These are phyloP conservation scores for Edaphochlamys debaryana DNA, from an alignment of 139 green algal genomes.

Conservation along the genomic window DNA sequence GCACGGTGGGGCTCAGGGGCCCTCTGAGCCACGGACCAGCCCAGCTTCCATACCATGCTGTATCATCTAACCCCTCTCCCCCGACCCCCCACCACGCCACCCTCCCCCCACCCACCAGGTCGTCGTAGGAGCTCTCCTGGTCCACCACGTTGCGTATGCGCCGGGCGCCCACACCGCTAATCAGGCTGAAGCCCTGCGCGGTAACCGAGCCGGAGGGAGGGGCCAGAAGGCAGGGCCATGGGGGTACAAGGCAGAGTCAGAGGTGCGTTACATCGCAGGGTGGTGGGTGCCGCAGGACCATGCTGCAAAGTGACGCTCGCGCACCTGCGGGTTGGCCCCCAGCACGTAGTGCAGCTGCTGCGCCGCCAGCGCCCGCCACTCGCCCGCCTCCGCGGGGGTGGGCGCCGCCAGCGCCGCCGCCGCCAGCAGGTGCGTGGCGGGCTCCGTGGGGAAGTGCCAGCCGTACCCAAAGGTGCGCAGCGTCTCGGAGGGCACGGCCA, in stretches of 20 bases:
- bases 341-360: constrained; percentile 35
- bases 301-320: too few species aligned
- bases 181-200: constrained; percentile 46
- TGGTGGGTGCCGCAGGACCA: too few species aligned
- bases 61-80: background rate
- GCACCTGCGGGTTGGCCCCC: constrained; percentile 11
- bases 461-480: constrained; percentile 14
- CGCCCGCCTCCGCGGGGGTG: background rate
- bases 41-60: background rate
- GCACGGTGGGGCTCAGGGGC: too few species aligned
- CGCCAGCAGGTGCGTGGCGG: constrained; percentile 15
- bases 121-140: constrained; percentile 33
- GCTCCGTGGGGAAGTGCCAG: constrained; percentile 27
- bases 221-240: too few species aligned
- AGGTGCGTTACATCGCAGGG: too few species aligned
- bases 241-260: too few species aligned
- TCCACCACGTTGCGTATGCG: constrained; percentile 29
- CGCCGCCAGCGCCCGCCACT: constrained; percentile 13
- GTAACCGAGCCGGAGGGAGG: too few species aligned
- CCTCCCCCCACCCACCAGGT: background rate
- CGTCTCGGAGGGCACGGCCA: background rate
- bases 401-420: constrained; percentile 18
- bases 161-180: constrained; percentile 22
- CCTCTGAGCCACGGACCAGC: too few species aligned
- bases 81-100: background rate